phyloP scores from a whole-genome alignment of 1,284 basidiomycete species.

The Ceratobasidium sp. region DNA sequence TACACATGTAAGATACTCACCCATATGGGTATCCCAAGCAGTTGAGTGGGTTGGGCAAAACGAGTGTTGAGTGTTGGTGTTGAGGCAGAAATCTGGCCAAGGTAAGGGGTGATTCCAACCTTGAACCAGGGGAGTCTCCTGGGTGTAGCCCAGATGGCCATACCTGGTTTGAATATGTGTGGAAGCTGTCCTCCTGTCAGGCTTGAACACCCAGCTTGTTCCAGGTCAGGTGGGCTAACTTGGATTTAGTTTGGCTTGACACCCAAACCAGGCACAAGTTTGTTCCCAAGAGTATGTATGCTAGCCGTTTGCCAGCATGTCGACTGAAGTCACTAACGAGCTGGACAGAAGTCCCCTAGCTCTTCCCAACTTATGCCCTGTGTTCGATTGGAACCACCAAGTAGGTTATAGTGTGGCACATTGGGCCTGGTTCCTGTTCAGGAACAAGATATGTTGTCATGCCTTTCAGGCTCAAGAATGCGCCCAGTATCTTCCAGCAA shows the following conservation, averaged over 20 bases:
- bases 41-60: neutral
- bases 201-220: neutral
- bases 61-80: neutral
- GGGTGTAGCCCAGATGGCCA: neutral
- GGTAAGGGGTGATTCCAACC: neutral
- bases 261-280: neutral
- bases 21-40: too few relatives aligned
- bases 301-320: neutral
- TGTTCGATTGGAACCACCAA: neutral
- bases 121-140: neutral
- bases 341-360: neutral
- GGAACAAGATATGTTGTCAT: too few relatives aligned
- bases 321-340: neutral
- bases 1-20: neutral
- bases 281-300: neutral
- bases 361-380: neutral
- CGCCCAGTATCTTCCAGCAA: too few relatives aligned
- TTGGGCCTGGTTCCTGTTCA: neutral
- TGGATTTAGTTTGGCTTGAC: neutral
- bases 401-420: neutral
- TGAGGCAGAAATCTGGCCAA: neutral
- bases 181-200: neutral
- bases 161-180: slow-evolving; percentile 1
- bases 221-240: neutral
- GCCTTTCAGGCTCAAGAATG: too few relatives aligned